A percentile compares a stretch with the other conserved stretches of the same genome.
Evolutionary conservation across 208 protist species (phyloP).

Genomic region (Eutreptiella sp.): DNA sequence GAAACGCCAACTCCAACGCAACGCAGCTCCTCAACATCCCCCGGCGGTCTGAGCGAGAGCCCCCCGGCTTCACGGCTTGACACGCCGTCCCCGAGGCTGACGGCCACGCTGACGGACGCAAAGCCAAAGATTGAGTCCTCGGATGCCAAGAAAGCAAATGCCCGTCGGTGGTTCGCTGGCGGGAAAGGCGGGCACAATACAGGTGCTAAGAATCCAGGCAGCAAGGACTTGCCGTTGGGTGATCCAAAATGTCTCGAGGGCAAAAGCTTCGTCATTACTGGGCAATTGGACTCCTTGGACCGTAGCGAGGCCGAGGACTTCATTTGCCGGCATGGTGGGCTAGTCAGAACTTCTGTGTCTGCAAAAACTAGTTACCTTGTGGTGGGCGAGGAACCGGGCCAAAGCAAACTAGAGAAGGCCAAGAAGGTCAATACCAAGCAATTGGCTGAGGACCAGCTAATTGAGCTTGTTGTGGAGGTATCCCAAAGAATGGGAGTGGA

Average conservation of each 20-base stretch:
- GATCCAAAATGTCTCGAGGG: constrained; percentile 46
- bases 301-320: constrained; percentile 46
- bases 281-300: constrained; percentile 58
- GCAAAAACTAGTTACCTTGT: constrained; percentile 47
- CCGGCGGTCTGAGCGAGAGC: too few relatives aligned
- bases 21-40: too few relatives aligned
- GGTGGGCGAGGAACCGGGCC: constrained; percentile 48
- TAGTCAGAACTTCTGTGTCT: constrained; percentile 38
- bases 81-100: too few relatives aligned
- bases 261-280: constrained; percentile 60
- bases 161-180: too few relatives aligned
- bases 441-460: constrained; percentile 29
- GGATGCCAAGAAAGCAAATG: too few relatives aligned
- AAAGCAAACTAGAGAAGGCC: constrained; percentile 43
- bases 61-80: too few relatives aligned
- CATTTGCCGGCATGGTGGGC: constrained; percentile 51
- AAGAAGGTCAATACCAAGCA: constrained; percentile 32
- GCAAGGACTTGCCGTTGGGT: constrained; percentile 40
- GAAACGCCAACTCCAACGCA: too few relatives aligned
- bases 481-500: constrained; percentile 3
- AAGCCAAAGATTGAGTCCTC: too few relatives aligned
- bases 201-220: constrained; percentile 26
- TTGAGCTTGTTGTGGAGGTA: constrained; percentile 27
- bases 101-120: too few relatives aligned
- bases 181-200: too few relatives aligned